phyloP scores from a whole-genome alignment of 2,329 filamentous ascomycete genomes.

The Neonectria punicea region DNA sequence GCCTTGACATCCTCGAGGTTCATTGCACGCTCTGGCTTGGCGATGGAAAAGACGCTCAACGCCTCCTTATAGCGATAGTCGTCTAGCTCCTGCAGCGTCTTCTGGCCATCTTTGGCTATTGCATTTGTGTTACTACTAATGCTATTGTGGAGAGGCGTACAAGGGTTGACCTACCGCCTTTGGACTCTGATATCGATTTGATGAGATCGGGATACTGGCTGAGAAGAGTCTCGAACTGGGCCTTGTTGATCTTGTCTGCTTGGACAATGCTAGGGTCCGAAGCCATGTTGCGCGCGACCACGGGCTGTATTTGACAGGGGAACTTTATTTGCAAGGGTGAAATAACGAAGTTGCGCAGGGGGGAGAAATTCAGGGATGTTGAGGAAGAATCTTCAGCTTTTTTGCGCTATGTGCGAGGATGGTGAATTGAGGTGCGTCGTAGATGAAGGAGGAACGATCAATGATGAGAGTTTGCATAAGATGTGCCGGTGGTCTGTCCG shows the following conservation, averaged over 20 bases:
- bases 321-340: background rate
- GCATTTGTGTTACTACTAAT: conserved; percentile 21
- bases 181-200: conserved; percentile 56
- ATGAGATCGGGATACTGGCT: conserved; percentile 54
- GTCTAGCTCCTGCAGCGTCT: conserved; percentile 68
- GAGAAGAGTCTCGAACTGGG: conserved; percentile 51
- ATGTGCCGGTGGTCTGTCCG: background rate
- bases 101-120: conserved; percentile 60
- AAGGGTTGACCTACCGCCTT: conserved; percentile 51
- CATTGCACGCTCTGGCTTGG: conserved; percentile 54
- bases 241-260: conserved; percentile 40
- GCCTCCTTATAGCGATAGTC: conserved; percentile 67
- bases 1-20: conserved; percentile 66
- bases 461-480: background rate
- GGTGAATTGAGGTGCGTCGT: background rate
- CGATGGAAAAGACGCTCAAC: conserved; percentile 55
- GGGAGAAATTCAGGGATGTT: conserved; percentile 23
- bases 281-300: conserved; percentile 27
- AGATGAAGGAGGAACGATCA: background rate
- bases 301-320: background rate
- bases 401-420: background rate
- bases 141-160: background rate
- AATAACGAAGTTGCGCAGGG: background rate
- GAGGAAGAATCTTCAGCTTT: conserved; percentile 27
- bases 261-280: conserved; percentile 19